phyloP scores from a whole-genome alignment of 2,329 filamentous ascomycete species.

The Fusarium algeriense region DNA sequence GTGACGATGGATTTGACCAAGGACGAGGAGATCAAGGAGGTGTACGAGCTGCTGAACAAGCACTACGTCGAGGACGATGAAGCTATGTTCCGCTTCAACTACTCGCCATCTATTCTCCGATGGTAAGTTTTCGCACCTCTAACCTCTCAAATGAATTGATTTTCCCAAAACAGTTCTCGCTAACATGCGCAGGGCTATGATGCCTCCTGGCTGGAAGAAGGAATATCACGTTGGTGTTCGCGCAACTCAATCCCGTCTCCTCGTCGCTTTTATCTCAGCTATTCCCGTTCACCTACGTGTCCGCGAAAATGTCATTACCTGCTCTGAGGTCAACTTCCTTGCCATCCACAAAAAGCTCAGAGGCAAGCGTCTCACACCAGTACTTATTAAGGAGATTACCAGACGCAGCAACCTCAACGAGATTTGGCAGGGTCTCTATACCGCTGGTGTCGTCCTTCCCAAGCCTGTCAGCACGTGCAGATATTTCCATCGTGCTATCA shows the following conservation, averaged over 20 bases:
- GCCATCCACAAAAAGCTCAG: constrained; percentile 98
- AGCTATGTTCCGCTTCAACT: constrained; percentile 98
- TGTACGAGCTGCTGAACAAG: constrained; percentile 89
- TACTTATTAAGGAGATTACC: constrained; percentile 98
- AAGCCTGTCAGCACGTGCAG: constrained; percentile 92
- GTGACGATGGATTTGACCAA: constrained; percentile 87
- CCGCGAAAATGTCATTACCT: constrained; percentile 78
- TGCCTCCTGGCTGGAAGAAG: constrained; percentile 92
- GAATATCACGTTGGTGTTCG: constrained; percentile 97
- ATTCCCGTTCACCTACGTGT: constrained; percentile 88
- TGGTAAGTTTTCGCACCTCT: constrained; percentile 69
- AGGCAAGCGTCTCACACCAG: constrained; percentile 89
- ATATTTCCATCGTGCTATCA: constrained; percentile 93
- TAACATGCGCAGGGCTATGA: constrained; percentile 78
- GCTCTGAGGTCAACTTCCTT: constrained; percentile 97
- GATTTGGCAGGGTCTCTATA: constrained; percentile 96
- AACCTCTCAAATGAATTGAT: background rate
- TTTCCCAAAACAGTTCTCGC: background rate
- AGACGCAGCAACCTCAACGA: constrained; percentile 87
- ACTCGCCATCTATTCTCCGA: constrained; percentile 87
- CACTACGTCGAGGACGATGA: constrained; percentile 99
- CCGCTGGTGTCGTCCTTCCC: constrained; percentile 89
- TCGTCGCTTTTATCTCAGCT: constrained; percentile 96
- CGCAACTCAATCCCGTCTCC: constrained; percentile 82
- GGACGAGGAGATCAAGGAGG: constrained; percentile 83